Evolutionary conservation across 352 stramenopile species (phyloP), one percentile per base, ranked within the genome.

Genomic region (Phytophthora aleatoria): DNA sequence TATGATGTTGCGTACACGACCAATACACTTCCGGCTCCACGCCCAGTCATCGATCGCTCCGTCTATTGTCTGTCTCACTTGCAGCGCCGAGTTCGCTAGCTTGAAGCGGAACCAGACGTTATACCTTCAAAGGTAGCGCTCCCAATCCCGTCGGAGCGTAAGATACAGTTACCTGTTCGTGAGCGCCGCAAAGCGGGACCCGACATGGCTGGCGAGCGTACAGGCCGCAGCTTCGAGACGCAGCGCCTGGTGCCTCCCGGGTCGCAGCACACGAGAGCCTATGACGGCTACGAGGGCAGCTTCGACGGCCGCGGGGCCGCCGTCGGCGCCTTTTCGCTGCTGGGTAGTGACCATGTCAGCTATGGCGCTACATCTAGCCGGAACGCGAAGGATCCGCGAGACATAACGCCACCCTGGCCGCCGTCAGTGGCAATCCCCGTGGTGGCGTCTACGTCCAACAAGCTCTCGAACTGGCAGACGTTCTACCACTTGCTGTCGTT

Each of bases 401-500:
- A 66, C 7, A 0, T 56, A 11, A 30, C 51, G 45, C 38, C 52
- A 13, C 50, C 42, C 15, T 76, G 68, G 68, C 42, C 38, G 12
- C 44, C 53, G 12, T 66, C 63, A 1, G 24, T 55, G 33, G 45
- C 53, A 16, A 58, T 64, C 12, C 31, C 63, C 26, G 52, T 72
- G 31, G 44, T 52, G 5, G 26, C 57, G 1, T 41, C 58, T 4
- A 45, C 48, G 27, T 63, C 50, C 31, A 62, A 67, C 28, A 71
- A 74, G 13, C 67, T 92, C 15, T 79, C 72, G 35, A 71, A 77
- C 50, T 90, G 78, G 80, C 80, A 92, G 77, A 82, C 74, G 15
- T 77, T 79, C 38, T 90, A 78, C 53, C 85, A 91, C 48, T 52
- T 93, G 47, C 67, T 91, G 57, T 91, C 85, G 31, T 93, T 87